A percentile compares a stretch with the other conserved stretches of the same genome.
Evolutionary conservation across 2,329 filamentous ascomycete species (phyloP).

Genomic region (Cordyceps fumosorosea): DNA sequence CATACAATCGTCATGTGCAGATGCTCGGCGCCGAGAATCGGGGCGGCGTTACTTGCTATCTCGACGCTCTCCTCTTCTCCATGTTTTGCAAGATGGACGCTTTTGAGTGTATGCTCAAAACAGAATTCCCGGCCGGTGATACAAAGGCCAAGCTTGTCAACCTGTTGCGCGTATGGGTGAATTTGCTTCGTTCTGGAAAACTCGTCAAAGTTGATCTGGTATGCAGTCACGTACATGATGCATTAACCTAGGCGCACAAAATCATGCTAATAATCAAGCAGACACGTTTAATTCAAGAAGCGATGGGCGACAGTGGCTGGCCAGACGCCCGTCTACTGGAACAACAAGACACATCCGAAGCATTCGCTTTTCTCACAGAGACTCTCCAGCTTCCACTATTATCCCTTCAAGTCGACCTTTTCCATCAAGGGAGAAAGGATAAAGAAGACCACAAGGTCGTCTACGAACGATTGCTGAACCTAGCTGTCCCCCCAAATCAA

Average conservation of each 20-base stretch:
- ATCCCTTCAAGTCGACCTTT: slow-evolving; percentile 89
- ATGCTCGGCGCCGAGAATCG: slow-evolving; percentile 85
- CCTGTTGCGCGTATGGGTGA: slow-evolving; percentile 83
- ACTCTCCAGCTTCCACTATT: slow-evolving; percentile 80
- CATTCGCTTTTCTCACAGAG: slow-evolving; percentile 90
- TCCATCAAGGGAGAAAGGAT: slow-evolving; percentile 80
- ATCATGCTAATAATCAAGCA: slow-evolving; percentile 32
- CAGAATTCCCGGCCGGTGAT: slow-evolving; percentile 63
- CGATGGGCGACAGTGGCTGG: slow-evolving; percentile 84
- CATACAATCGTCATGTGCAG: slow-evolving; percentile 63
- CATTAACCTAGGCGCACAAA: not conserved
- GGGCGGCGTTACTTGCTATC: slow-evolving; percentile 83
- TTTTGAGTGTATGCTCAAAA: slow-evolving; percentile 88
- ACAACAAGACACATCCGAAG: slow-evolving; percentile 94
- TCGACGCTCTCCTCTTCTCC: slow-evolving; percentile 85
- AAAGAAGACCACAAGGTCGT: slow-evolving; percentile 91
- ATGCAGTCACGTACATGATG: slow-evolving; percentile 22
- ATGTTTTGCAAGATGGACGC: slow-evolving; percentile 90
- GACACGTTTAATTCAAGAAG: slow-evolving; percentile 77
- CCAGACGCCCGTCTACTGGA: slow-evolving; percentile 65
- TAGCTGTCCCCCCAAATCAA: slow-evolving; percentile 75
- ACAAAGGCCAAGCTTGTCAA: slow-evolving; percentile 66
- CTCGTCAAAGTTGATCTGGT: slow-evolving; percentile 82
- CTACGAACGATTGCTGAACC: slow-evolving; percentile 82
- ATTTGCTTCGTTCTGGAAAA: slow-evolving; percentile 77